Evolutionary conservation across 2,329 filamentous ascomycete species (phyloP).

Genomic region (Clonostachys chloroleuca): DNA sequence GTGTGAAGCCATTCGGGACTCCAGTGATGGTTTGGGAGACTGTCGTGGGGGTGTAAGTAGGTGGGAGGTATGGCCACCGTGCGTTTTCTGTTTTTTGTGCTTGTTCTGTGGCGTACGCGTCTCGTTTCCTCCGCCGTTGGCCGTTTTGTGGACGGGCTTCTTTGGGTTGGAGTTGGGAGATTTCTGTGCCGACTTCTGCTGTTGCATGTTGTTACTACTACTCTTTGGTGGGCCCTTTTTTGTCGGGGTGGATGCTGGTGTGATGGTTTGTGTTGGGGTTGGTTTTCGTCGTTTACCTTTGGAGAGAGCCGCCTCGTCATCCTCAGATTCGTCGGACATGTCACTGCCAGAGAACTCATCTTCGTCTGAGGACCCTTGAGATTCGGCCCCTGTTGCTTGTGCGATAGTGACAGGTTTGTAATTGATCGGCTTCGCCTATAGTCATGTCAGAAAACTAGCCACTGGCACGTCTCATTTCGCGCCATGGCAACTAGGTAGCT

Average conservation of each 20-base stretch:
- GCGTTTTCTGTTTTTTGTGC: too few relatives aligned
- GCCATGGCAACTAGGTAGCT: conserved; percentile 4
- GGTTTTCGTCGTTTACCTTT: conserved; percentile 3
- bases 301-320: conserved; percentile 17
- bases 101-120: background rate
- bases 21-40: too few relatives aligned
- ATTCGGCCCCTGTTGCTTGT: conserved; percentile 12
- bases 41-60: too few relatives aligned
- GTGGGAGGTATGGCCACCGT: too few relatives aligned
- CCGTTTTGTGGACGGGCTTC: too few relatives aligned
- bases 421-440: conserved; percentile 19
- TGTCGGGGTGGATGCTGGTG: background rate
- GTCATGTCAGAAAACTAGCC: conserved; percentile 7
- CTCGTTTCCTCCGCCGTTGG: background rate
- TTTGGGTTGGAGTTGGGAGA: too few relatives aligned
- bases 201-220: conserved; percentile 22
- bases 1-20: too few relatives aligned
- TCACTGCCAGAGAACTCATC: conserved; percentile 14
- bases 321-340: conserved; percentile 9
- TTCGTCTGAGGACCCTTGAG: conserved; percentile 25
- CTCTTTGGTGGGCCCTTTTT: conserved; percentile 10
- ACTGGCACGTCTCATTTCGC: background rate
- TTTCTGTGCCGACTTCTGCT: conserved; percentile 13
- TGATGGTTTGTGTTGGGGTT: background rate
- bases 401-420: conserved; percentile 19